A percentile compares a stretch with the other conserved stretches of the same genome.
These are phyloP conservation scores for Phytophthora quininea DNA, from an alignment of 352 stramenopile species.

Conservation along the genomic window DNA sequence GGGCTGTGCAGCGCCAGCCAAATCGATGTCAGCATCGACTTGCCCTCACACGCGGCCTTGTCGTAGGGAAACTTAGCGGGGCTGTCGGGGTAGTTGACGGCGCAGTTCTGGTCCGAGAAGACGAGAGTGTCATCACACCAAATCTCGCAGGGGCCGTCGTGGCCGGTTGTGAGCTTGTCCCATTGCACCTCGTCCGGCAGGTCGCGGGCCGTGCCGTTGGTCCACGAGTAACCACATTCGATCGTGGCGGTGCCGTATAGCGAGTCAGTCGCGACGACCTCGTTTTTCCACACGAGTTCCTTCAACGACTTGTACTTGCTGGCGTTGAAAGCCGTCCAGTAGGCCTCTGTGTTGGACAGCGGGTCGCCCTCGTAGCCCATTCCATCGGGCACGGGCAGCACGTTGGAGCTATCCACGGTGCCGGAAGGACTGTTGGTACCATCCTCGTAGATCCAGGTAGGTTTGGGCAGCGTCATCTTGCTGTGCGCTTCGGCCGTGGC, in stretches of 20 bases:
- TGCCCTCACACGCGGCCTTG: constrained; percentile 40
- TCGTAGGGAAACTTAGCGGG: constrained; percentile 48
- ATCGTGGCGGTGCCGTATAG: constrained; percentile 34
- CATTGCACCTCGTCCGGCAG: constrained; percentile 47
- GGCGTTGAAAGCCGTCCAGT: constrained; percentile 42
- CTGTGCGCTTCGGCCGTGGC: constrained; percentile 28
- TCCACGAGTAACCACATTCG: constrained; percentile 50
- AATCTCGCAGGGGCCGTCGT: constrained; percentile 56
- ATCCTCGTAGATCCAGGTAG: constrained; percentile 37
- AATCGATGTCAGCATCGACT: constrained; percentile 37
- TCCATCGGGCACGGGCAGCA: constrained; percentile 29
- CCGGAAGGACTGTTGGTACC: constrained; percentile 34
- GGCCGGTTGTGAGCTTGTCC: constrained; percentile 40
- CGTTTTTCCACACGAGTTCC: constrained; percentile 40
- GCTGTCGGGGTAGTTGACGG: constrained; percentile 34
- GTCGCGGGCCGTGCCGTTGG: constrained; percentile 34
- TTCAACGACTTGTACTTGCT: constrained; percentile 57
- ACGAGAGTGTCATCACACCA: constrained; percentile 54
- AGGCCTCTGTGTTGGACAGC: constrained; percentile 37
- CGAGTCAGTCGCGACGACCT: constrained; percentile 41
- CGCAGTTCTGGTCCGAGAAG: constrained; percentile 52
- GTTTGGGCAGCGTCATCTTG: constrained; percentile 40
- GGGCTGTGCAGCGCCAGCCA: constrained; percentile 52
- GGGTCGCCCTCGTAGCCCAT: constrained; percentile 37
- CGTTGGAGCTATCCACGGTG: constrained; percentile 31